Evolutionary conservation across 495 filamentous ascomycete species (phyloP).

Genomic region (Friedmanniomyces simplex): DNA sequence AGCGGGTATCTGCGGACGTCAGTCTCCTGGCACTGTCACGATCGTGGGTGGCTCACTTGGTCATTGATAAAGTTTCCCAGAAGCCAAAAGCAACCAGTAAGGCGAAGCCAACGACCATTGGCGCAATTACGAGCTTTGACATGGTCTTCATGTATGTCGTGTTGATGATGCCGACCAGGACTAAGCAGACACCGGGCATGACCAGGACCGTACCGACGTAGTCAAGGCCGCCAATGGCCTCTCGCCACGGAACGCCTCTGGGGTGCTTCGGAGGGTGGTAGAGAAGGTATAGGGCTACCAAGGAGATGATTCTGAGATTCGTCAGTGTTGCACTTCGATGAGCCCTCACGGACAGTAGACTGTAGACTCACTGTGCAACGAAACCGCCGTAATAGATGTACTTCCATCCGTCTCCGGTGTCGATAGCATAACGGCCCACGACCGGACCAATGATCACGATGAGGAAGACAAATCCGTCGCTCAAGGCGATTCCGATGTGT

Average conservation of each 20-base stretch:
- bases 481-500: constrained; percentile 21
- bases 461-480: constrained; percentile 26
- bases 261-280: constrained; percentile 17
- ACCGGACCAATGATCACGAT: constrained; percentile 30
- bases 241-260: constrained; percentile 20
- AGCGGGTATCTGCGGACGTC: constrained; percentile 19
- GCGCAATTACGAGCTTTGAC: constrained; percentile 9
- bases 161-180: constrained; percentile 28
- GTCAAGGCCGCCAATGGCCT: constrained; percentile 25
- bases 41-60: neutral
- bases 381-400: constrained; percentile 13
- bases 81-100: constrained; percentile 21
- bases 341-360: neutral
- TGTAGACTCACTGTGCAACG: constrained; percentile 2
- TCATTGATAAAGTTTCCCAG: constrained; percentile 20
- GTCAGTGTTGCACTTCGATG: too few species aligned
- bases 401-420: constrained; percentile 16
- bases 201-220: constrained; percentile 28
- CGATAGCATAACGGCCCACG: constrained; percentile 23
- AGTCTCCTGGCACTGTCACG: neutral
- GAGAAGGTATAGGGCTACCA: constrained; percentile 3
- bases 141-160: constrained; percentile 18
- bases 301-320: constrained; percentile 1
- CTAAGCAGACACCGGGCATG: constrained; percentile 30
- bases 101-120: constrained; percentile 11